Conservation (phyloP, 2,329 filamentous ascomycete genomes). For the Canariomyces notabilis region DNA sequence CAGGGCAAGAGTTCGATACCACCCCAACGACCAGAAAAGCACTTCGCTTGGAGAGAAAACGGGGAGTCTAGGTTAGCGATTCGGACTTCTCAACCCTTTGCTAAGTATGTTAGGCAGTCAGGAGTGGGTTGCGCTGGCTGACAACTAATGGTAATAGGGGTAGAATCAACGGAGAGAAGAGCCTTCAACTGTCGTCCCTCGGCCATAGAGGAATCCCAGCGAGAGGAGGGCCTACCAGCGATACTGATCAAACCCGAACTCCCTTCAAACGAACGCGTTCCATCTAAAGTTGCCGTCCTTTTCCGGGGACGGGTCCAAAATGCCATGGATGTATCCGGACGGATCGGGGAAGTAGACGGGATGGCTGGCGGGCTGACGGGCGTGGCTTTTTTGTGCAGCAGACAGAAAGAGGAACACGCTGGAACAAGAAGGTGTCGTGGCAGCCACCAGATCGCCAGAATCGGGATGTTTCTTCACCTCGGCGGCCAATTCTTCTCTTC, state of each 20-base stretch:
- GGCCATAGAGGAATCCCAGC: no score
- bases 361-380: constrained; percentile 9
- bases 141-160: no score
- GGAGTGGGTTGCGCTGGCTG: no score
- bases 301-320: constrained; percentile 1
- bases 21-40: constrained; percentile 14
- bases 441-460: constrained; percentile 5
- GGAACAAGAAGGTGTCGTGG: constrained; percentile 1
- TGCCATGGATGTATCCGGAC: constrained; percentile 13
- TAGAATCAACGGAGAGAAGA: no score
- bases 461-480: constrained; percentile 4
- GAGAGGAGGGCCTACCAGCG: no score
- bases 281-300: neutral
- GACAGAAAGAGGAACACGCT: constrained; percentile 2
- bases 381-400: constrained; percentile 7
- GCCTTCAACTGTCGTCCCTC: no score
- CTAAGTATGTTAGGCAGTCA: no score
- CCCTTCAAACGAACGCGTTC: neutral
- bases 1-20: constrained; percentile 18
- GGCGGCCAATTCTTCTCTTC: no score
- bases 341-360: constrained; percentile 7
- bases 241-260: no score
- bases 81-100: no score
- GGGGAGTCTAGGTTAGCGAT: neutral
- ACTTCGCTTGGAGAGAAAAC: constrained; percentile 7